Percentiles rank a stretch among this genome's conserved stretches.
These are phyloP conservation scores for Barbarea vulgaris DNA, from an alignment of 345 rosid species.

Conservation along the genomic window DNA sequence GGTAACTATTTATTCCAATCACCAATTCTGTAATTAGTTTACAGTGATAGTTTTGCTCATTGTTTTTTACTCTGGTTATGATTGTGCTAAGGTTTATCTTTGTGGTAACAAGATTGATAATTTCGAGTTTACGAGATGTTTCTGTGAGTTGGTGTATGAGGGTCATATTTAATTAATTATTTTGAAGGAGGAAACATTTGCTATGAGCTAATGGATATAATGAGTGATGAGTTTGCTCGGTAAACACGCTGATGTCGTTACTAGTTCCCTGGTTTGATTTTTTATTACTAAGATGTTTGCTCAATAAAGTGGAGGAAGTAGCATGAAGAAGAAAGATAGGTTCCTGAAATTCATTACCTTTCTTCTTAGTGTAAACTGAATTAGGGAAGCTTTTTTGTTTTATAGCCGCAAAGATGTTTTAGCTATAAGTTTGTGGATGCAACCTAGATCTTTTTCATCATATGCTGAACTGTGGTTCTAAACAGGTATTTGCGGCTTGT, in stretches of 20 bases:
- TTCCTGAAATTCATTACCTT: not conserved
- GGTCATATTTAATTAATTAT: not conserved
- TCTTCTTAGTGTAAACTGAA: not conserved
- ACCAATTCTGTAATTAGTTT: not conserved
- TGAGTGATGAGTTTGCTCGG: not conserved
- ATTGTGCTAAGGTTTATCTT: not conserved
- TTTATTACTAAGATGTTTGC: not conserved
- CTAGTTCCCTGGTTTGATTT: not conserved
- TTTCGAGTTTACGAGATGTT: constrained; percentile 3
- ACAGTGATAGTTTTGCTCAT: not conserved
- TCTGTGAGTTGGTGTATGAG: not conserved
- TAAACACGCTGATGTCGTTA: not conserved
- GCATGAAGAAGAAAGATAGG: constrained; percentile 4
- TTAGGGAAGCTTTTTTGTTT: constrained; percentile 5
- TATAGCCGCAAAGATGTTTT: not conserved
- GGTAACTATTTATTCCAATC: constrained; percentile 49
- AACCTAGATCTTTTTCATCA: not conserved
- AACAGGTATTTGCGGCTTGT: constrained; percentile 77
- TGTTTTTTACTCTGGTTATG: constrained; percentile 12
- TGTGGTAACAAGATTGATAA: not conserved
- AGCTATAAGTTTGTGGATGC: not conserved
- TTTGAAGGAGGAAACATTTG: not conserved
- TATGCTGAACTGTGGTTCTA: not conserved
- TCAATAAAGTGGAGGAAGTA: not conserved
- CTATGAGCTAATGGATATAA: not conserved